These are phyloP conservation scores for Jatropha multifida DNA, from an alignment of 441 rosid genomes.

Conservation along the genomic window DNA sequence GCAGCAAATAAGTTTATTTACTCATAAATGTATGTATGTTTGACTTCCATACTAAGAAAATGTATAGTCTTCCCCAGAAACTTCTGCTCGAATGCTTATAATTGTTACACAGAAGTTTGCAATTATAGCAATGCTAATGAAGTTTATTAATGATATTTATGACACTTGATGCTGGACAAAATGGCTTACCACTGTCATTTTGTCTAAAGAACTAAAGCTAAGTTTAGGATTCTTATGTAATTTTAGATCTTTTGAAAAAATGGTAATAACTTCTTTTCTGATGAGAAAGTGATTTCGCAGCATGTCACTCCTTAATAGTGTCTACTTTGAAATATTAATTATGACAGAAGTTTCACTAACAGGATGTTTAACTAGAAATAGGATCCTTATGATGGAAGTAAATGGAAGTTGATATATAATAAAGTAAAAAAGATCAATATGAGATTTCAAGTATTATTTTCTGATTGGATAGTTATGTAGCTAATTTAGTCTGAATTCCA, in stretches of 20 bases:
- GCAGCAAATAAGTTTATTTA: neutral
- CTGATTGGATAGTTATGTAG: neutral
- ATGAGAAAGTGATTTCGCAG: neutral
- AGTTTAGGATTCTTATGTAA: neutral
- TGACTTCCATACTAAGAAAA: neutral
- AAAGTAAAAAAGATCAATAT: neutral
- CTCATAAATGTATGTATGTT: neutral
- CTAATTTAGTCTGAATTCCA: neutral
- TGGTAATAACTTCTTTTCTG: too few relatives aligned
- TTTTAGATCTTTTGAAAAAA: neutral
- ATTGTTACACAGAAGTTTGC: neutral
- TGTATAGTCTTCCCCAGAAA: neutral
- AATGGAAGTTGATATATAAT: neutral
- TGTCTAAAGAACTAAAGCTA: neutral
- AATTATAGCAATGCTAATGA: neutral
- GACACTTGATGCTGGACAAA: neutral
- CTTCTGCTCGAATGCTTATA: neutral
- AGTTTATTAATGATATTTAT: neutral
- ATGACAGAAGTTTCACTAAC: neutral
- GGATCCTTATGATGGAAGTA: neutral
- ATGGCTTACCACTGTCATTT: neutral
- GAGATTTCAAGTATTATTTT: neutral
- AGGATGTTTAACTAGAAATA: neutral
- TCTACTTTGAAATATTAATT: neutral
- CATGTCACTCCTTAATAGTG: neutral